These are phyloP conservation scores for Pleurotus tuber-regium DNA, from an alignment of 768 basidiomycete species.

Conservation along the genomic window DNA sequence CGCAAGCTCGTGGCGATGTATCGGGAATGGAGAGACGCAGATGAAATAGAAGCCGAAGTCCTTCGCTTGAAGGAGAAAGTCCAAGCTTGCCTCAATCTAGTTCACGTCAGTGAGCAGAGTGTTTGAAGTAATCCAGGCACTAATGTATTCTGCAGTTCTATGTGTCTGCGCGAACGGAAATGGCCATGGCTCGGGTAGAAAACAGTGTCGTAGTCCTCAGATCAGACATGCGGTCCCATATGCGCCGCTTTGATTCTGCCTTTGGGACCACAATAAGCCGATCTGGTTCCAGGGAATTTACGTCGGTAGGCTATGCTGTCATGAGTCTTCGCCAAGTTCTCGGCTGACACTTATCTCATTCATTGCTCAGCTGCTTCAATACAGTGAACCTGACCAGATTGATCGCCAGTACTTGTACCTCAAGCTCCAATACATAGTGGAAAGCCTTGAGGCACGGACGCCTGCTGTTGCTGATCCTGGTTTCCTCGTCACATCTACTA, in stretches of 20 bases:
- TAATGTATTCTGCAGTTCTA: neutral
- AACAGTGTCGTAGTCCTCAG: neutral
- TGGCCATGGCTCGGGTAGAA: neutral
- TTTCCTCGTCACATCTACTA: neutral
- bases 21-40: neutral
- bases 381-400: neutral
- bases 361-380: neutral
- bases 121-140: neutral
- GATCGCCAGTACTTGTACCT: neutral
- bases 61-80: neutral
- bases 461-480: neutral
- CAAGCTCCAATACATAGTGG: neutral
- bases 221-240: neutral
- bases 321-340: neutral
- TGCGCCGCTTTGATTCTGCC: neutral
- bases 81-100: neutral
- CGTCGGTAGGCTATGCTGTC: neutral
- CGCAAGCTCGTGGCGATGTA: neutral
- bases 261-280: neutral
- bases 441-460: neutral
- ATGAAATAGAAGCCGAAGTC: neutral
- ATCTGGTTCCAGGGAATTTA: neutral
- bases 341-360: neutral
- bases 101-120: neutral
- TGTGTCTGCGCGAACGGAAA: neutral